A percentile compares a stretch with the other conserved stretches of the same genome.
Evolutionary conservation across 257 asterid species (phyloP).

Genomic region (Penstemon newberryi): DNA sequence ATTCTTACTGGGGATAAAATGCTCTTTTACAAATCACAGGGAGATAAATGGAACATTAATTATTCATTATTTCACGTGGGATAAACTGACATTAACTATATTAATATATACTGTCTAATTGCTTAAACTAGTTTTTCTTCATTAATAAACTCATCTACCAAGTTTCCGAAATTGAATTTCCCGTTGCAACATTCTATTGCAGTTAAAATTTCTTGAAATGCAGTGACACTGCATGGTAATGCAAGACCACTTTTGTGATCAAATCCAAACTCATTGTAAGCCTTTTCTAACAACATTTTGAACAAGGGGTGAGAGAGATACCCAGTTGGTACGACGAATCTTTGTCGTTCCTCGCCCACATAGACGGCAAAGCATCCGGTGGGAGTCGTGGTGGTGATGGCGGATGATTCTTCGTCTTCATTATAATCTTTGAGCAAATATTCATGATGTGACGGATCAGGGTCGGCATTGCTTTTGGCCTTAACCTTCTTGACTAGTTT

Average conservation of each 20-base stretch:
- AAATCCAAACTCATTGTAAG: slow-evolving; percentile 69
- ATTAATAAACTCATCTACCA: slow-evolving; percentile 58
- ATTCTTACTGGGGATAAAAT: too few species aligned
- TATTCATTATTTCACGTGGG: too few species aligned
- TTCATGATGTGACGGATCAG: slow-evolving; percentile 33
- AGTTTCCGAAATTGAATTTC: slow-evolving; percentile 60
- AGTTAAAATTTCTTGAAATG: slow-evolving; percentile 62
- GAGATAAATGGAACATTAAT: too few species aligned
- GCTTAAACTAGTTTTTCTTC: background rate
- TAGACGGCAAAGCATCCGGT: slow-evolving; percentile 65
- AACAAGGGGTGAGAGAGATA: slow-evolving; percentile 82
- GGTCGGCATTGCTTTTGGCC: slow-evolving; percentile 18
- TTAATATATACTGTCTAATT: background rate
- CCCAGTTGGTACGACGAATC: slow-evolving; percentile 66
- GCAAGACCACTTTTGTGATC: slow-evolving; percentile 54
- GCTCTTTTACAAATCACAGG: too few species aligned
- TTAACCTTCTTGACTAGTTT: slow-evolving; percentile 60
- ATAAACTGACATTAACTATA: background rate
- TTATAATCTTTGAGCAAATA: slow-evolving; percentile 37
- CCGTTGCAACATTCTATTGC: slow-evolving; percentile 69
- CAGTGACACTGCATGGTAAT: slow-evolving; percentile 68
- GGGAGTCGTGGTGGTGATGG: slow-evolving; percentile 37
- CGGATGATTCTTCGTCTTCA: slow-evolving; percentile 27
- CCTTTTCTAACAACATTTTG: slow-evolving; percentile 78
- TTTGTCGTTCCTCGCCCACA: slow-evolving; percentile 69